Evolutionary conservation across 2,329 filamentous ascomycete species (phyloP).

Genomic region (Colletotrichum viniferum): DNA sequence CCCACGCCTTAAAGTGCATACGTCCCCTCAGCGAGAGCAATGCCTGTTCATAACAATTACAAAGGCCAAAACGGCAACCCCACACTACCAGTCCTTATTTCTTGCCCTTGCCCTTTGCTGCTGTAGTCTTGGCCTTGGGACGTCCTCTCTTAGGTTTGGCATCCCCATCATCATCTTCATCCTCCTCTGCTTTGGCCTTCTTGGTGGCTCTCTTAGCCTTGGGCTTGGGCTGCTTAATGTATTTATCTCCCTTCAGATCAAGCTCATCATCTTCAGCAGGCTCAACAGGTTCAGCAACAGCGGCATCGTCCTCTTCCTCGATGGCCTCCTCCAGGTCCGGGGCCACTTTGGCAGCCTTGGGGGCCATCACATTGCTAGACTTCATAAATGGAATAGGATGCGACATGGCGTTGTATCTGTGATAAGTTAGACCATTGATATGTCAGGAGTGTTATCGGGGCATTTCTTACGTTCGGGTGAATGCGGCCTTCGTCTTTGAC

Average conservation of each 20-base stretch:
- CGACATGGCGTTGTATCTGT: slow-evolving; percentile 81
- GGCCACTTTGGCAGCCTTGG: slow-evolving; percentile 76
- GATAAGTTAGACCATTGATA: neutral
- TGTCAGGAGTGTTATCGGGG: neutral
- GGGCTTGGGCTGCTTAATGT: slow-evolving; percentile 87
- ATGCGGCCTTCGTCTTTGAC: slow-evolving; percentile 82
- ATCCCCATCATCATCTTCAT: slow-evolving; percentile 54
- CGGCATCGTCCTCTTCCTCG: slow-evolving; percentile 85
- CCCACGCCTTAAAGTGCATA: neutral
- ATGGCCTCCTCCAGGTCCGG: slow-evolving; percentile 97
- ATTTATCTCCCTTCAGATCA: slow-evolving; percentile 95
- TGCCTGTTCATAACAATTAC: neutral
- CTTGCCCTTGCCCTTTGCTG: slow-evolving; percentile 54
- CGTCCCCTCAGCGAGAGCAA: neutral
- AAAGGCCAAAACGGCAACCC: neutral
- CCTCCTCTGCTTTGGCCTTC: slow-evolving; percentile 47
- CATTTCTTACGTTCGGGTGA: slow-evolving; percentile 79
- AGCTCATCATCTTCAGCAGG: slow-evolving; percentile 76
- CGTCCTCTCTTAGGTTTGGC: slow-evolving; percentile 58
- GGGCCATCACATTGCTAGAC: slow-evolving; percentile 74
- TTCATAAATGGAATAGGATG: slow-evolving; percentile 98
- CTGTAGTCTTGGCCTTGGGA: slow-evolving; percentile 42
- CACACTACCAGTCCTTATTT: slow-evolving; percentile 21
- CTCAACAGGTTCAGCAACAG: slow-evolving; percentile 59
- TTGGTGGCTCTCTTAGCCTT: slow-evolving; percentile 49